Conservation (phyloP, 2,329 filamentous ascomycete species). For the Fusarium sp. region DNA sequence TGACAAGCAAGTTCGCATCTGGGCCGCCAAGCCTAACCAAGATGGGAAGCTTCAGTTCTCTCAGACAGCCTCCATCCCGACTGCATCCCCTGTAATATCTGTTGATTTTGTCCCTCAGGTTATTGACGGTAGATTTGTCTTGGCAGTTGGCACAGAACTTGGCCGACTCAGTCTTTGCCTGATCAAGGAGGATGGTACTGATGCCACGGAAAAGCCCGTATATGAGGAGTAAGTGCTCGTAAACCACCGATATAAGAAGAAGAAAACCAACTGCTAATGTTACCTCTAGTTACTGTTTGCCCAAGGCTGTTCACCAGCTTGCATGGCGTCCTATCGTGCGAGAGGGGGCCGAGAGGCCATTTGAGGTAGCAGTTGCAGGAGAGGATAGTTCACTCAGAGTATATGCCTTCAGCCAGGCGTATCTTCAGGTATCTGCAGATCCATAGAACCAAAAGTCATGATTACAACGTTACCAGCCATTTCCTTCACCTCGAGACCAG, state of each 20-base stretch:
- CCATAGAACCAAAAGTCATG: conserved; percentile 26
- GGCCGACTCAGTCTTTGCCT: conserved; percentile 57
- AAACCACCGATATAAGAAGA: background rate
- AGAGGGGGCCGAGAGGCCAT: conserved; percentile 41
- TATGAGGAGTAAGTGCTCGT: conserved; percentile 50
- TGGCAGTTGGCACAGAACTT: conserved; percentile 68
- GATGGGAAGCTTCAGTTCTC: conserved; percentile 54
- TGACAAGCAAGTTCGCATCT: conserved; percentile 85
- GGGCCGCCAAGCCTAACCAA: conserved; percentile 55
- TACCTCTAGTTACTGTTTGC: conserved; percentile 53
- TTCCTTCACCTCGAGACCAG: background rate
- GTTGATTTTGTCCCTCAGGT: conserved; percentile 67
- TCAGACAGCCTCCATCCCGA: conserved; percentile 62
- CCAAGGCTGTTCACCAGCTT: conserved; percentile 72
- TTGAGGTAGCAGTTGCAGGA: conserved; percentile 63
- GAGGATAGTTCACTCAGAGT: conserved; percentile 70
- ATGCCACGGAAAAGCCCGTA: conserved; percentile 49
- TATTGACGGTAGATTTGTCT: conserved; percentile 47
- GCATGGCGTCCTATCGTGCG: conserved; percentile 68
- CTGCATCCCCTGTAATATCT: conserved; percentile 72
- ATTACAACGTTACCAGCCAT: background rate
- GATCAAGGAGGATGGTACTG: conserved; percentile 52
- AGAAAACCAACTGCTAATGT: conserved; percentile 18
- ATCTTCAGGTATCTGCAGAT: conserved; percentile 31
- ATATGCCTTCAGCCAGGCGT: conserved; percentile 55